Percentiles rank a stretch among this genome's conserved stretches.
phyloP scores from a whole-genome alignment of 1,284 basidiomycete genomes.

The Boletellus deceptivus region DNA sequence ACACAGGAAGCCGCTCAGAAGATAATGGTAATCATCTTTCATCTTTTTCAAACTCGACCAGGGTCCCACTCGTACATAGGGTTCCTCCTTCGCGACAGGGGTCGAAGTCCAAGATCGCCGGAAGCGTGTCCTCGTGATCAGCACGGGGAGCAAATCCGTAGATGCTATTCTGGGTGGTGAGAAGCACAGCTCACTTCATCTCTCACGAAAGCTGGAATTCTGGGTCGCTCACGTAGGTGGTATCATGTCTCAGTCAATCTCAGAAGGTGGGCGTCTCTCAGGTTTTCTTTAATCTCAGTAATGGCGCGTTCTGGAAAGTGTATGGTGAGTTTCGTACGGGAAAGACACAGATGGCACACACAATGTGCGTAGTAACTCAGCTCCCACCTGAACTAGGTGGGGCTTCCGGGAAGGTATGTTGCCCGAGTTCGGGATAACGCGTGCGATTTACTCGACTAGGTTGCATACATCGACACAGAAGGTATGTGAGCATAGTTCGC shows the following conservation, averaged over 20 bases:
- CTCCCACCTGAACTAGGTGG: conserved; percentile 88
- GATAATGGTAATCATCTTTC: conserved; percentile 54
- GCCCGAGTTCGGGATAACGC: neutral
- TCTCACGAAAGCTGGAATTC: neutral
- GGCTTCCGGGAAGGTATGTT: conserved; percentile 75
- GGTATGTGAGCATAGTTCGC: conserved; percentile 38
- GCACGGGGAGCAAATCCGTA: conserved; percentile 89
- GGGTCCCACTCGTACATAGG: conserved; percentile 43
- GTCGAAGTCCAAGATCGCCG: conserved; percentile 86
- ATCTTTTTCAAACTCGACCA: neutral
- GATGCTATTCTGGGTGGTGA: conserved; percentile 84
- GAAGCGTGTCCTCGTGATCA: conserved; percentile 75
- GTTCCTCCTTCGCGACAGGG: conserved; percentile 85
- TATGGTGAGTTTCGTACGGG: conserved; percentile 83
- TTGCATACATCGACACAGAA: conserved; percentile 93
- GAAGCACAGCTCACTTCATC: conserved; percentile 10
- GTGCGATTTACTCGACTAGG: conserved; percentile 41
- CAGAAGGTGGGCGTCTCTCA: conserved; percentile 60
- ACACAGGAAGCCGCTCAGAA: conserved; percentile 82
- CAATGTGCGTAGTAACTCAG: conserved; percentile 86
- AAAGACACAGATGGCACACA: conserved; percentile 91
- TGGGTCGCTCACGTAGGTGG: conserved; percentile 53
- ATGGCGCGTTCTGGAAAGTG: conserved; percentile 40
- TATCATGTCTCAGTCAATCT: conserved; percentile 86
- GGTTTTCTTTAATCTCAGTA: neutral